phyloP scores from a whole-genome alignment of 139 green algal genomes.

The Zygnema cylindricum region DNA sequence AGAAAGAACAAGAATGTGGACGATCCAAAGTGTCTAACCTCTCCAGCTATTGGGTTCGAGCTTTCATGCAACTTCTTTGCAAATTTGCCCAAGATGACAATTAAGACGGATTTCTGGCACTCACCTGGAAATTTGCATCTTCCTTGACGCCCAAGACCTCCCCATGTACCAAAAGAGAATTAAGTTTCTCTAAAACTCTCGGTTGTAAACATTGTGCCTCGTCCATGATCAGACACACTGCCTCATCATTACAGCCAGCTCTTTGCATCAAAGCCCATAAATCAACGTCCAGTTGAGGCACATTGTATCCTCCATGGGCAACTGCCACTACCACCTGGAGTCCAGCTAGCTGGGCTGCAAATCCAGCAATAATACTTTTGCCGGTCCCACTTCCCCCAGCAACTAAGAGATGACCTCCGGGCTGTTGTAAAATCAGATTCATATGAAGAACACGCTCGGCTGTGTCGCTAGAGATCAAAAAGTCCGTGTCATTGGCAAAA shows the following conservation, averaged over 20 bases:
- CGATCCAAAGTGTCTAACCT: no score
- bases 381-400: background rate
- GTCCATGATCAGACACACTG: slow-evolving; percentile 42
- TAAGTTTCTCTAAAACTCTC: slow-evolving; percentile 35
- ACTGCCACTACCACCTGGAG: slow-evolving; percentile 21
- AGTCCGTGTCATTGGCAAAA: background rate
- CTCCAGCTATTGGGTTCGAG: no score
- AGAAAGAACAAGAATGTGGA: no score
- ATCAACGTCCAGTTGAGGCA: slow-evolving; percentile 32
- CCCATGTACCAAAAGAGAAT: slow-evolving; percentile 34
- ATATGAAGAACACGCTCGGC: background rate
- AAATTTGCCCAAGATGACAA: no score
- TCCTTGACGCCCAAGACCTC: slow-evolving; percentile 31
- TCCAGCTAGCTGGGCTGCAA: background rate
- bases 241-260: slow-evolving; percentile 37
- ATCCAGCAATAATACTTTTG: slow-evolving; percentile 15
- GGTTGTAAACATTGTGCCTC: slow-evolving; percentile 40
- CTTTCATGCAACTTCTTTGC: no score
- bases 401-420: slow-evolving; percentile 48
- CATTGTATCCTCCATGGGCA: slow-evolving; percentile 22
- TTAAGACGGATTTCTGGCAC: background rate
- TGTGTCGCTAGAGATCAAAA: background rate
- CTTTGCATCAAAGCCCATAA: slow-evolving; percentile 13
- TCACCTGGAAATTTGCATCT: slow-evolving; percentile 38
- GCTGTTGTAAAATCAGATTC: background rate